Base-by-base conservation (phyloP, 1,284 basidiomycete species). In the Macrocystidia cucumis region DNA sequence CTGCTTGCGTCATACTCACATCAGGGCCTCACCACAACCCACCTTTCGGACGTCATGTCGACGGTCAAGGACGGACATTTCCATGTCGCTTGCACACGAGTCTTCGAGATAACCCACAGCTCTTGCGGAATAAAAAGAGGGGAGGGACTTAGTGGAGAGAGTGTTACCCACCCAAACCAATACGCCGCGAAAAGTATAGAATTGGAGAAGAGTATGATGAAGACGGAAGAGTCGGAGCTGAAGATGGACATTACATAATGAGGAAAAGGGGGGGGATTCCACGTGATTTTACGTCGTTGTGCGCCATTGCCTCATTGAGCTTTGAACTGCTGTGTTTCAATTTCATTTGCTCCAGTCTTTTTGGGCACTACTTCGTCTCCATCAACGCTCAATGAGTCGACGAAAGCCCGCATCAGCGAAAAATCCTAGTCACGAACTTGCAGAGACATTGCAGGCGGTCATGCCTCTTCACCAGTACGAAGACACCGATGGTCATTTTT, bases 51-150 rank as follows among this genome's bases (percentile, higher is more conserved):
- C 54, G 82, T 98, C 45, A 72, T 91, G 64, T 68, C 72, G 31
- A 76, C 73, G 8, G 90, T 96, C 39, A 92, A 92, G 57, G 69
- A 67, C 9, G 67, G 74, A 2, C 91, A 96, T 56, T 97, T 84
- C 56, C 95, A 99, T 55, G 83, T 98, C 31, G 96, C 93, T 3
- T 99, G 96, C 62, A 98, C 96, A 12, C 73, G 93, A 11, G 87
- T 98, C 22, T 98, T 93, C 59, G 96, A 98, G 65, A 74, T 97
- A 30, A 96, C 92, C 13, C 95, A 98, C 57, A 63, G 67, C 11
- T 55, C 62, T 28, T 64, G 65, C 42, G 84, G 83, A 5, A 76
- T 96, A 39, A 83, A 78, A 60, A 92, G 89, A 57, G 92, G 92
- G 2, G 88, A 95, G 19, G 95, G 95, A 0, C 52, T 96, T 31